Evolutionary conservation across 257 asterid species (phyloP), one percentile per base, ranked within the genome.

Genomic region (Verbascum thapsus): DNA sequence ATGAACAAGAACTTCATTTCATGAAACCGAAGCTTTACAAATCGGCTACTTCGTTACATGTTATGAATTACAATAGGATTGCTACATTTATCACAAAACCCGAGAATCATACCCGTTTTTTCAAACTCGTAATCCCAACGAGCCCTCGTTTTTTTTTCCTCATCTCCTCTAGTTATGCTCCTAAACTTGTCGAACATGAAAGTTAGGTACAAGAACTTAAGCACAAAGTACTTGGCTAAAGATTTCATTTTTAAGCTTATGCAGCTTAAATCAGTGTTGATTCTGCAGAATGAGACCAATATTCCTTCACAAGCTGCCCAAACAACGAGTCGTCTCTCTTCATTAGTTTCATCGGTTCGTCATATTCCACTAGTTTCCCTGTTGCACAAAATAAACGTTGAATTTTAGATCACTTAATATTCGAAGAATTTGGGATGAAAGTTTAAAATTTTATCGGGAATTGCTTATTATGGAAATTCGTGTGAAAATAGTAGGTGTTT

Each of bases 341-440:
- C 95, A 91, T 86, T 26, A 88, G 80, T 72, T 75, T 74, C 87
- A 73, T 68, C 0, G 98, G 95, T 58, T 88, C 95, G 69, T 86
- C 98, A 44, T 73, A 88, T 76, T 91, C 96, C 73, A 85, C 85
- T 34, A 91, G 76, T 72, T 78, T 71, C 71, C 98, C 98, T 88
- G 74, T 62, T 59, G 17, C 43, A 20, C 44, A 59, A 8, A n/a
- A 66, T 16, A 3, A 10, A 19, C 44, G 18, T 40, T 35, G 45
- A 42, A 37, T 39, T 26, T 26, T 8, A n/a, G 17, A 12, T 3
- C 6, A 3, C n/a, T 38, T 49, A 2, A 26, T 26, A 26, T 26
- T 26, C n/a, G n/a, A n/a, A n/a, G n/a, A n/a, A n/a, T n/a, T n/a
- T n/a, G n/a, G n/a, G n/a, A n/a, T n/a, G n/a, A n/a, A n/a, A n/a